phyloP scores from a whole-genome alignment of 2,329 filamentous ascomycete species.

The Verticillium klebahnii region DNA sequence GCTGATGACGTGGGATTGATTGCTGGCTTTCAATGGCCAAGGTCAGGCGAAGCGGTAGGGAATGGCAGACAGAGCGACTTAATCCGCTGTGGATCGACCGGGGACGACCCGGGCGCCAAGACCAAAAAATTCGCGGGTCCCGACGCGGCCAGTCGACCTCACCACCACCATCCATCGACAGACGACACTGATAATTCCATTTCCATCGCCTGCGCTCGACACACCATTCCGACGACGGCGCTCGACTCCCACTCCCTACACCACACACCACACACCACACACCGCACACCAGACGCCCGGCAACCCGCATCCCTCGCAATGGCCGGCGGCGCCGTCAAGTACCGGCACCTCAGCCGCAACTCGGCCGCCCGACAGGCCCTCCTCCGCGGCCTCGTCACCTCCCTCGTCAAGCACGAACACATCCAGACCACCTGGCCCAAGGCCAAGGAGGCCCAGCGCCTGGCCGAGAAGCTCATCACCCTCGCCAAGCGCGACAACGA shows the following conservation, averaged over 20 bases:
- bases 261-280: neutral
- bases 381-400: constrained; percentile 92
- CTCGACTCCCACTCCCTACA: constrained; percentile 3
- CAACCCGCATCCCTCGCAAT: constrained; percentile 40
- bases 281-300: neutral
- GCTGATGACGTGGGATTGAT: constrained; percentile 5
- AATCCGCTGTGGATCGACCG: neutral
- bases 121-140: constrained; percentile 4
- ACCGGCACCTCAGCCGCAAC: constrained; percentile 79
- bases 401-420: constrained; percentile 86
- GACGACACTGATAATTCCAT: neutral
- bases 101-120: constrained; percentile 1
- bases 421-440: constrained; percentile 95
- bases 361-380: constrained; percentile 88
- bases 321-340: constrained; percentile 84
- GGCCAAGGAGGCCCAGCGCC: constrained; percentile 90
- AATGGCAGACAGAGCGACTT: neutral
- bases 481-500: constrained; percentile 90
- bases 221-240: neutral
- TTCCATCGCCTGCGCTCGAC: neutral
- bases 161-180: neutral
- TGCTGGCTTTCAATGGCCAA: neutral
- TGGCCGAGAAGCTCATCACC: constrained; percentile 93
- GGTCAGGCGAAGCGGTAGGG: neutral
- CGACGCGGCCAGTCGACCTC: neutral